Conservation (phyloP, 306 rosid species). For the Alnus glutinosa region DNA sequence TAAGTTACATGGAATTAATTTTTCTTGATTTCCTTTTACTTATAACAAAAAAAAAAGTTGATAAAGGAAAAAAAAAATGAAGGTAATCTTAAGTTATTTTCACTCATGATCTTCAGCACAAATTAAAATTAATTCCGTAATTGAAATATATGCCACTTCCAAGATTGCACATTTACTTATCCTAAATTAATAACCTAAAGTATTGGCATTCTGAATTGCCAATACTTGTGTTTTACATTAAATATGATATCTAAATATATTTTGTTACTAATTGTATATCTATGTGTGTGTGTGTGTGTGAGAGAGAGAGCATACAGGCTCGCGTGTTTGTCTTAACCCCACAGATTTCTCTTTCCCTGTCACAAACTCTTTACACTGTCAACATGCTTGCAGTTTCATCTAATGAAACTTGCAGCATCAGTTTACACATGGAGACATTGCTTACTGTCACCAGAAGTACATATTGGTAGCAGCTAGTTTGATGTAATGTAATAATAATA, state of each 20-base stretch:
- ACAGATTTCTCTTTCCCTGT: not conserved
- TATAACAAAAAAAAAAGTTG: too few species aligned
- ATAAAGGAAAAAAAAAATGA: too few species aligned
- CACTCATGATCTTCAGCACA: conserved; percentile 17
- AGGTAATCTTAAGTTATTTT: conserved; percentile 1
- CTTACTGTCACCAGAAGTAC: not conserved
- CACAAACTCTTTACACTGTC: not conserved
- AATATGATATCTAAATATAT: not conserved
- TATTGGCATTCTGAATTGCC: not conserved
- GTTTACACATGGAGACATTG: not conserved
- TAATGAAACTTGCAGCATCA: not conserved
- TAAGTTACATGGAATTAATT: too few species aligned
- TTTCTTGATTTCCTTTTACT: too few species aligned
- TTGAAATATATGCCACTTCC: conserved; percentile 2
- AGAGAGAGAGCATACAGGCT: too few species aligned
- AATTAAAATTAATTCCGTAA: conserved; percentile 12
- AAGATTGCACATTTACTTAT: conserved; percentile 13
- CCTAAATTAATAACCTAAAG: not conserved
- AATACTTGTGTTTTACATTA: not conserved
- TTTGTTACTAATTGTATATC: not conserved
- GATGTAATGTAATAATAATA: not conserved
- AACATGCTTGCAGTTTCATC: not conserved
- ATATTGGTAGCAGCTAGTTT: not conserved
- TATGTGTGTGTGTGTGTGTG: not conserved
- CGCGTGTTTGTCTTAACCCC: not conserved